These are phyloP conservation scores for Aspergillus baeticus DNA, from an alignment of 495 filamentous ascomycete genomes.

Conservation along the genomic window DNA sequence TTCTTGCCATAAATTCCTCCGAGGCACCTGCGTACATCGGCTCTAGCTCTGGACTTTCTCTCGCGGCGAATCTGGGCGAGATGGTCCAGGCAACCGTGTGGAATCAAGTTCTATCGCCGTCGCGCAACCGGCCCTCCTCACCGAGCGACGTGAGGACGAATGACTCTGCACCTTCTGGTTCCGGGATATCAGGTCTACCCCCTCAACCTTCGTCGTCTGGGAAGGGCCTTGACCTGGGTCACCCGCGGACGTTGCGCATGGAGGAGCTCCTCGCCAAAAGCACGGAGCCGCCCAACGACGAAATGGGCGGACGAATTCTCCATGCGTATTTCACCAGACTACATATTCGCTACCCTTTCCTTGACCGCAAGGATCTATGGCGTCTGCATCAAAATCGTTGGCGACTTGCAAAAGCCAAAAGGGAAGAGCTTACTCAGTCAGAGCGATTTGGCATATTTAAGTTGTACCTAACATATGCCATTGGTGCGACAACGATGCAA, in stretches of 20 bases:
- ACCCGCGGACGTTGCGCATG: conserved; percentile 29
- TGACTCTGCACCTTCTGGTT: background rate
- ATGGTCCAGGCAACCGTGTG: conserved; percentile 55
- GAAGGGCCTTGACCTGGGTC: conserved; percentile 9
- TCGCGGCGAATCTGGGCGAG: conserved; percentile 50
- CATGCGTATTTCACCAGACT: conserved; percentile 46
- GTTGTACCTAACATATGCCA: conserved; percentile 52
- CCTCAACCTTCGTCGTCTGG: conserved; percentile 10
- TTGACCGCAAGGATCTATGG: conserved; percentile 46
- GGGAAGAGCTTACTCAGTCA: conserved; percentile 34
- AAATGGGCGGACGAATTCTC: conserved; percentile 45
- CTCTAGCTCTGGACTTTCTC: conserved; percentile 49
- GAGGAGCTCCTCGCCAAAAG: conserved; percentile 42
- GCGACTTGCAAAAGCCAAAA: conserved; percentile 39
- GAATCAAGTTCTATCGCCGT: conserved; percentile 46
- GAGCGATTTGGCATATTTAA: conserved; percentile 53
- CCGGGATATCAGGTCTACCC: conserved; percentile 1
- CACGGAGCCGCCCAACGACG: conserved; percentile 49
- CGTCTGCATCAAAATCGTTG: conserved; percentile 44
- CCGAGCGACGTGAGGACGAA: background rate
- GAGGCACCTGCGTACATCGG: conserved; percentile 54
- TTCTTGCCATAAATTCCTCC: conserved; percentile 46
- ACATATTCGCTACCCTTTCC: conserved; percentile 51
- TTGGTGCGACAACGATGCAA: conserved; percentile 49
- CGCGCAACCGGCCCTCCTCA: conserved; percentile 22